Evolutionary conservation across 2,329 filamentous ascomycete species (phyloP).

Genomic region (Colletotrichum sp.): DNA sequence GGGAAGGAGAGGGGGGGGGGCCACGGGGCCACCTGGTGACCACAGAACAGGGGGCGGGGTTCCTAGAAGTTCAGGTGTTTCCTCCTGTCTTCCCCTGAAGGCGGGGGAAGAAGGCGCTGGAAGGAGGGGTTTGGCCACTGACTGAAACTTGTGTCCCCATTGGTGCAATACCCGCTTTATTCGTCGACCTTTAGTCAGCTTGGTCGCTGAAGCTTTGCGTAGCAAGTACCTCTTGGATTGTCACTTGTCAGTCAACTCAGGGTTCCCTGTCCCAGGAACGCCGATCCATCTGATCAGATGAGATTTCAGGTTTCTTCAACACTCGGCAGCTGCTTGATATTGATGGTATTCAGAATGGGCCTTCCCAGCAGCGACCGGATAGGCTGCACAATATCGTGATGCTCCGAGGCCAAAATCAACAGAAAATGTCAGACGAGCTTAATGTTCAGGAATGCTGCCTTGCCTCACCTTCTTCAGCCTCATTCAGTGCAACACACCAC

Average conservation of each 20-base stretch:
- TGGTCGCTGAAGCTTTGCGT: background rate
- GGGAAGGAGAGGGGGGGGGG: background rate
- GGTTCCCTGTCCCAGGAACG: background rate
- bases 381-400: background rate
- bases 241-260: background rate
- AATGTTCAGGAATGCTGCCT: background rate
- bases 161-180: background rate
- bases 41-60: background rate
- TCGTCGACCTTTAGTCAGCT: background rate
- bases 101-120: constrained; percentile 5
- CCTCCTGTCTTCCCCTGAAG: background rate
- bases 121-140: background rate
- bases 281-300: constrained; percentile 2
- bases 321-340: background rate
- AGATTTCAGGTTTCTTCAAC: background rate
- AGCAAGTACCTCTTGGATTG: background rate
- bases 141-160: background rate
- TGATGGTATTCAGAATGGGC: background rate
- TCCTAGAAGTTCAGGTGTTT: background rate
- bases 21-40: background rate
- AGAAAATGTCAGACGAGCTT: background rate
- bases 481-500: background rate
- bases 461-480: background rate
- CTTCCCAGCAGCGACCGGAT: background rate
- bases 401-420: background rate